Base-by-base conservation (phyloP, 345 rosid genomes). In the Lenwebbia sp. region DNA sequence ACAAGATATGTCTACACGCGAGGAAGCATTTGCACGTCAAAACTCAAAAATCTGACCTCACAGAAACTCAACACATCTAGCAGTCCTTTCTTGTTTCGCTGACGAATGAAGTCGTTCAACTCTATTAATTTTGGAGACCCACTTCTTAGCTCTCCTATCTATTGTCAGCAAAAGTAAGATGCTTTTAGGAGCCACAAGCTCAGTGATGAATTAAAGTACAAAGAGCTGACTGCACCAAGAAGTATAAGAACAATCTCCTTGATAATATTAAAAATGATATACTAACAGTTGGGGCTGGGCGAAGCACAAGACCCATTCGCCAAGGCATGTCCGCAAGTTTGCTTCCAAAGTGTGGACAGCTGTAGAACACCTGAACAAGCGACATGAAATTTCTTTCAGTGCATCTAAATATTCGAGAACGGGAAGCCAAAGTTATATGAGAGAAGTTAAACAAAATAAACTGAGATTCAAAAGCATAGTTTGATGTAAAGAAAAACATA, bases 291-390 rank as follows among this genome's bases (percentile, higher is more conserved):
- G 99, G 99, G 87, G 98, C 99, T 3, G 99, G 99, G 23, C 99
- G 99, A 30, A 96, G 85, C 87, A 97, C 98, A 52, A 96, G 97
- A 85, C 99, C 99, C 98, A 96, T 96, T 86, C 98, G 94, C 98
- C 98, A 96, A 23, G 99, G 99, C 99, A 97, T 93, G 90, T 97
- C 99, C 62, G 99, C 99, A 84, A 97, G 92, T 88, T 94, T 96
- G 92, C 99, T 97, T 82, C 99, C 99, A 85, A 97, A 97, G 90
- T 96, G 99, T 76, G 99, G 99, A 88, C 98, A 97, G 91, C 99
- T 97, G 88, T 97, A 97, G 90, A 97, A 97, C 85, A 96, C 94
- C 98, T 97, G 93, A 37, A 37, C 47, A 37, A 37, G 81, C 11
- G 47, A 70, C 81, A 33, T 37, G 81, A 37, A 70, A 88, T 88